Percentiles rank a stretch among this genome's conserved stretches.
Evolutionary conservation across 2,329 filamentous ascomycete species (phyloP).

Genomic region (Paecilomyces sp.): DNA sequence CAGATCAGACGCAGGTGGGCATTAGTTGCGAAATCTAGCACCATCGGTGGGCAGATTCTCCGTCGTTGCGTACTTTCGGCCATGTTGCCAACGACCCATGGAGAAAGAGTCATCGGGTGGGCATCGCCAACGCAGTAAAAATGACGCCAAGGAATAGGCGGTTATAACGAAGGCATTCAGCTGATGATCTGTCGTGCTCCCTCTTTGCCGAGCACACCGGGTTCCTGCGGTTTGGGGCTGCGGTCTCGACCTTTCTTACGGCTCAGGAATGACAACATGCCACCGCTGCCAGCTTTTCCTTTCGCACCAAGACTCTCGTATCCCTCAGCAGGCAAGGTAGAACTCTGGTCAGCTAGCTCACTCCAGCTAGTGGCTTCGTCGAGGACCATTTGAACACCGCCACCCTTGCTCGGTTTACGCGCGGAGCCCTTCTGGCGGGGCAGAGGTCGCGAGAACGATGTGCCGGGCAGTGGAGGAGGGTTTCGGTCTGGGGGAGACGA

Average conservation of each 20-base stretch:
- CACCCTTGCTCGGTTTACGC: conserved; percentile 67
- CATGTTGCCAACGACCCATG: background rate
- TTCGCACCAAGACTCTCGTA: conserved; percentile 30
- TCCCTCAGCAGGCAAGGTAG: conserved; percentile 64
- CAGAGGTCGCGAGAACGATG: conserved; percentile 34
- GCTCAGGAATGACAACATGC: conserved; percentile 84
- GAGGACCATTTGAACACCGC: conserved; percentile 84
- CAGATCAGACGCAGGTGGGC: background rate
- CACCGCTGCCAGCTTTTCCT: conserved; percentile 50
- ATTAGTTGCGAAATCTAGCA: background rate
- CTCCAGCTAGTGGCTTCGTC: conserved; percentile 89
- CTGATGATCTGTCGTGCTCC: conserved; percentile 78
- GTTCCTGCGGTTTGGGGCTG: conserved; percentile 90
- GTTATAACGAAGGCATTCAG: conserved; percentile 28
- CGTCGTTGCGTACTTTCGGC: background rate
- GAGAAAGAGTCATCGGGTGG: background rate
- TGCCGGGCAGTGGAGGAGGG: conserved; percentile 18
- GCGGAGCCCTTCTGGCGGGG: conserved; percentile 53
- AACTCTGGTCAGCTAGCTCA: conserved; percentile 76
- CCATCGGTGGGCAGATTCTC: background rate
- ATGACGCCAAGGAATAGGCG: background rate
- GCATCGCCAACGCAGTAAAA: background rate
- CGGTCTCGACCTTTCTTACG: conserved; percentile 84
- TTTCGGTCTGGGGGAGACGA: conserved; percentile 17
- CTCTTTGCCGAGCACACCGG: conserved; percentile 90